phyloP scores from a whole-genome alignment of 1,284 basidiomycete genomes.

The Coniferiporia sulphurascens region DNA sequence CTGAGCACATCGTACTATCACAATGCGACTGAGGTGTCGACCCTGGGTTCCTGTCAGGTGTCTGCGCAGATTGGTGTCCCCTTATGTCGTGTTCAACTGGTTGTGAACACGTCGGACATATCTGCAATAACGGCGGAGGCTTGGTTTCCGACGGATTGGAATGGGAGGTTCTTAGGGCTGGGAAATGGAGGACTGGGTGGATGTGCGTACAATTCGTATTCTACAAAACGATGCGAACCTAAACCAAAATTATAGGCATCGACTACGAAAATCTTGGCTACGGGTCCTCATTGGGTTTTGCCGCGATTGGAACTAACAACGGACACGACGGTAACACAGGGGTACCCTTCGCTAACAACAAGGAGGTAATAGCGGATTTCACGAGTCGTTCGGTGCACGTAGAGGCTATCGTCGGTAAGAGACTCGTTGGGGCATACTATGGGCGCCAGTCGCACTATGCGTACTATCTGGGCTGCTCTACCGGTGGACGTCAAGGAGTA shows the following conservation, averaged over 20 bases:
- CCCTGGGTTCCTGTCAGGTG: background rate
- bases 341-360: conserved; percentile 22
- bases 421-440: conserved; percentile 25
- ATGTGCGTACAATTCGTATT: conserved; percentile 5
- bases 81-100: conserved; percentile 15
- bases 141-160: conserved; percentile 16
- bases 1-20: conserved; percentile 8
- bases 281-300: conserved; percentile 24
- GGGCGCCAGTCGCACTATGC: conserved; percentile 19
- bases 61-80: conserved; percentile 3
- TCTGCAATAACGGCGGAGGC: conserved; percentile 13
- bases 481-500: conserved; percentile 28
- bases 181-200: conserved; percentile 19
- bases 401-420: conserved; percentile 25
- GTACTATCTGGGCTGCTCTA: conserved; percentile 30
- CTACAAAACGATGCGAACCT: background rate
- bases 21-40: background rate
- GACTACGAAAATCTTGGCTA: conserved; percentile 24
- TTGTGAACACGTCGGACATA: conserved; percentile 13
- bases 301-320: conserved; percentile 27
- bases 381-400: conserved; percentile 27
- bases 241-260: background rate
- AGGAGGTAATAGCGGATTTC: conserved; percentile 28
- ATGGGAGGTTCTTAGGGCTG: conserved; percentile 14
- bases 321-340: conserved; percentile 28